Evolutionary conservation across 345 rosid genomes (phyloP).

Genomic region (Eucalyptus tenuipes): DNA sequence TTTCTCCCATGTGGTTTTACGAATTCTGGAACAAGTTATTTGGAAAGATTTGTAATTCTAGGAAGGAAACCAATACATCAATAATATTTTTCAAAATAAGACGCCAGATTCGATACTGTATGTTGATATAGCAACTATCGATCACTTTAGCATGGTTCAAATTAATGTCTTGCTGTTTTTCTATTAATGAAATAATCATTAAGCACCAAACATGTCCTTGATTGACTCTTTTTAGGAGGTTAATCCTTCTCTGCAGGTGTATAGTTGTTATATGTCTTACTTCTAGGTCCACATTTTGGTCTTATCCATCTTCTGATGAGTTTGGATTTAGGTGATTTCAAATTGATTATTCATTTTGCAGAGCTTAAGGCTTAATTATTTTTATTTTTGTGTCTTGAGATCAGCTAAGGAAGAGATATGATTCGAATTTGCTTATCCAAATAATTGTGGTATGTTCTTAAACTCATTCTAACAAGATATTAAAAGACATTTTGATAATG

Average conservation of each 20-base stretch:
- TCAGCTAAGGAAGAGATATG: not conserved
- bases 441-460: not conserved
- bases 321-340: not conserved
- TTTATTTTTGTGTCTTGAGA: not conserved
- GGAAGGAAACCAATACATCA: not conserved
- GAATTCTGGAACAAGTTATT: not conserved
- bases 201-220: not conserved
- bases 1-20: not conserved
- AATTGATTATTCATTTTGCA: not conserved
- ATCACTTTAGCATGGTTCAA: not conserved
- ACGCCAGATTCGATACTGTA: rapidly evolving
- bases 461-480: not conserved
- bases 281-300: not conserved
- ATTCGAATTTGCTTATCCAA: not conserved
- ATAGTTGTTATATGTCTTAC: not conserved
- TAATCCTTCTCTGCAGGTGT: not conserved
- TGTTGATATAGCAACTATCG: not conserved
- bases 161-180: not conserved
- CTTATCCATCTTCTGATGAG: not conserved
- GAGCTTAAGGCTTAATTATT: not conserved
- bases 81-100: not conserved
- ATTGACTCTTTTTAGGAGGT: not conserved
- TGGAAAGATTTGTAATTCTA: not conserved
- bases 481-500: not conserved
- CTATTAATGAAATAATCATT: not conserved